These are phyloP conservation scores for Luzula sylvatica DNA, from an alignment of 176 grass and related monocot species.

Conservation along the genomic window DNA sequence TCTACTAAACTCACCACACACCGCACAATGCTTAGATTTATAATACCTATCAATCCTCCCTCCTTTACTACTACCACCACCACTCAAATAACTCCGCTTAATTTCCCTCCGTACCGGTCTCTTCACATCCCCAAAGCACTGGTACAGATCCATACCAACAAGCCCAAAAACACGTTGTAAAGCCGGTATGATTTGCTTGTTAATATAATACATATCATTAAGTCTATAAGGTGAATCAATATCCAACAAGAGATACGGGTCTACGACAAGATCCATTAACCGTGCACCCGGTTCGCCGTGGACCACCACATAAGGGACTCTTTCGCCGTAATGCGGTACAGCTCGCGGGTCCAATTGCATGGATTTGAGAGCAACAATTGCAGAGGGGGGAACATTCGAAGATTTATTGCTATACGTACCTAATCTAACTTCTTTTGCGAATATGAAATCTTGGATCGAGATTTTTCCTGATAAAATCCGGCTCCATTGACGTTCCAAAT, in stretches of 20 bases:
- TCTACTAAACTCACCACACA: constrained; percentile 60
- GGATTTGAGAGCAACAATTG: constrained; percentile 83
- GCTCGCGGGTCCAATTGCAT: constrained; percentile 64
- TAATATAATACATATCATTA: constrained; percentile 85
- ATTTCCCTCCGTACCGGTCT: constrained; percentile 30
- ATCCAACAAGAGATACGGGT: constrained; percentile 68
- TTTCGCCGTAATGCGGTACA: constrained; percentile 66
- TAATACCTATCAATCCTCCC: constrained; percentile 42
- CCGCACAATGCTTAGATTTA: constrained; percentile 59
- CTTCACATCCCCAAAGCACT: constrained; percentile 73
- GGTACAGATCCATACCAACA: constrained; percentile 55
- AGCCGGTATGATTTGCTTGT: constrained; percentile 89
- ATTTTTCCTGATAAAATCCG: constrained; percentile 82
- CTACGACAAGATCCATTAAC: constrained; percentile 74
- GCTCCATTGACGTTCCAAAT: constrained; percentile 71
- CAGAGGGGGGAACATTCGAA: constrained; percentile 72
- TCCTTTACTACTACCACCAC: neutral
- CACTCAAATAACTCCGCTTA: constrained; percentile 45
- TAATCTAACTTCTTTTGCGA: constrained; percentile 82
- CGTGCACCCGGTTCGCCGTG: constrained; percentile 91
- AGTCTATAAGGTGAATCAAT: constrained; percentile 56
- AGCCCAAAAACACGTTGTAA: constrained; percentile 82
- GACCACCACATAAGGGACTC: constrained; percentile 81
- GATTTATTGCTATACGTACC: constrained; percentile 60
- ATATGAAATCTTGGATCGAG: constrained; percentile 76